These are phyloP conservation scores for Pezicula carpinea DNA, from an alignment of 2,329 filamentous ascomycete genomes.

Conservation along the genomic window DNA sequence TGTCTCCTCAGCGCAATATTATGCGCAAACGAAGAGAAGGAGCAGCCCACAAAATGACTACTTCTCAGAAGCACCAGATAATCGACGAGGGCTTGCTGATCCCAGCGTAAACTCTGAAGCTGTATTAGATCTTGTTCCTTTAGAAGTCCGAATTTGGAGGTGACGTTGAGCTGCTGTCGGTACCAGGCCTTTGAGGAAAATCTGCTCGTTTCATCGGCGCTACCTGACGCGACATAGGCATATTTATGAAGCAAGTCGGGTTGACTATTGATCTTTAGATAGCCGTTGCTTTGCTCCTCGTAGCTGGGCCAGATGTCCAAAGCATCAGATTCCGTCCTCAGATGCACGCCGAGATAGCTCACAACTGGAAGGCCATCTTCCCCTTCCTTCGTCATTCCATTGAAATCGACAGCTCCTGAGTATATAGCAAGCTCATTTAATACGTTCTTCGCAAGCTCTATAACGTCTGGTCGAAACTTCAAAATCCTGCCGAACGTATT, in stretches of 20 bases:
- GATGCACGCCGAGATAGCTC: slow-evolving; percentile 36
- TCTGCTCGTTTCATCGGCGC: slow-evolving; percentile 36
- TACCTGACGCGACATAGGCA: slow-evolving; percentile 43
- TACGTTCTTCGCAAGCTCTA: slow-evolving; percentile 33
- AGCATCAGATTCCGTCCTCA: slow-evolving; percentile 44
- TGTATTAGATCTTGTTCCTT: slow-evolving; percentile 29
- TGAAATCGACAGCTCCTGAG: slow-evolving; percentile 23
- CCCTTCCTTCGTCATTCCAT: slow-evolving; percentile 1
- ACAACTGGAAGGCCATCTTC: slow-evolving; percentile 26
- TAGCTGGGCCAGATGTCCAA: slow-evolving; percentile 42
- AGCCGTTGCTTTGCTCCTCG: slow-evolving; percentile 35
- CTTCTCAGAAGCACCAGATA: slow-evolving; percentile 43
- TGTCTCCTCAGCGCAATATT: slow-evolving; percentile 42
- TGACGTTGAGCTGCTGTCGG: slow-evolving; percentile 32
- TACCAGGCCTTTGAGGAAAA: slow-evolving; percentile 31
- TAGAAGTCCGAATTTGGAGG: slow-evolving; percentile 40
- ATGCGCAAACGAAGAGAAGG: slow-evolving; percentile 44
- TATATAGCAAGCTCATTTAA: slow-evolving; percentile 30
- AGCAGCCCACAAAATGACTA: slow-evolving; percentile 40
- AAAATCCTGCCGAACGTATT: slow-evolving; percentile 40
- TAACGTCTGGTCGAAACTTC: slow-evolving; percentile 12
- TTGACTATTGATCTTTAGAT: slow-evolving; percentile 30
- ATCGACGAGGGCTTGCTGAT: slow-evolving; percentile 46
- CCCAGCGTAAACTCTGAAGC: slow-evolving; percentile 37
- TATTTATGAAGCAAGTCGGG: slow-evolving; percentile 28